phyloP scores from a whole-genome alignment of 2,329 filamentous ascomycete species.

The Aspergillus terreus region DNA sequence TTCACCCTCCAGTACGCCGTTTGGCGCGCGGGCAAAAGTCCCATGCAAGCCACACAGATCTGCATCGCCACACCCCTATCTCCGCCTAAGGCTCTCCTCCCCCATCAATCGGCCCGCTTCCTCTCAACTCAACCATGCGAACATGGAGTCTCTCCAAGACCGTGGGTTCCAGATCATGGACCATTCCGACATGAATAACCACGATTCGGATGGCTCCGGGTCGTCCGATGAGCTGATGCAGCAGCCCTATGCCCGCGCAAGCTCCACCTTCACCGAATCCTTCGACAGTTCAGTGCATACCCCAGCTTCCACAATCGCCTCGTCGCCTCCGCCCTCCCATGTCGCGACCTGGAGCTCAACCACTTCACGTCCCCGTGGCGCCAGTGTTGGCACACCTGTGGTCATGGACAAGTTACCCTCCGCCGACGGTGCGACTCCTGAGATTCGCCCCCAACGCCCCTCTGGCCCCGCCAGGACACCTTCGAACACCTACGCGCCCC shows the following conservation, averaged over 20 bases:
- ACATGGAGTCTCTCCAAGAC: slow-evolving; percentile 19
- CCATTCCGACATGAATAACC: slow-evolving; percentile 37
- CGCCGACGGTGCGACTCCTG: slow-evolving; percentile 25
- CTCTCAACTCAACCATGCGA: slow-evolving; percentile 8
- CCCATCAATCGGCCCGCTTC: slow-evolving; percentile 2
- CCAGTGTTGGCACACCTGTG: slow-evolving; percentile 39
- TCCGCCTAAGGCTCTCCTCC: slow-evolving; percentile 11
- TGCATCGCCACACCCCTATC: slow-evolving; percentile 28
- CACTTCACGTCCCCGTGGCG: slow-evolving; percentile 39
- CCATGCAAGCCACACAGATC: not conserved
- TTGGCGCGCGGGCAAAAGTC: too few relatives aligned
- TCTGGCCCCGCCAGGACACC: slow-evolving; percentile 67
- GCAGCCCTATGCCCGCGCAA: slow-evolving; percentile 30
- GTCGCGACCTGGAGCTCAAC: slow-evolving; percentile 35
- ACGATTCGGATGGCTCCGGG: slow-evolving; percentile 40
- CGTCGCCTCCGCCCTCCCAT: slow-evolving; percentile 29
- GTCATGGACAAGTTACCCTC: slow-evolving; percentile 38
- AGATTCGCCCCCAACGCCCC: slow-evolving; percentile 60
- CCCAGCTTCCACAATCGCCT: slow-evolving; percentile 29
- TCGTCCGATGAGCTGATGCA: slow-evolving; percentile 41
- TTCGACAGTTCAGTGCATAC: slow-evolving; percentile 30
- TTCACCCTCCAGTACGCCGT: too few relatives aligned
- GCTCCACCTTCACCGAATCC: slow-evolving; percentile 28
- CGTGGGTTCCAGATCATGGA: slow-evolving; percentile 37
- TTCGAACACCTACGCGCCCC: slow-evolving; percentile 73